A percentile compares a stretch with the other conserved stretches of the same genome.
These are phyloP conservation scores for Lippia alba DNA, from an alignment of 305 asterid genomes.

Conservation along the genomic window DNA sequence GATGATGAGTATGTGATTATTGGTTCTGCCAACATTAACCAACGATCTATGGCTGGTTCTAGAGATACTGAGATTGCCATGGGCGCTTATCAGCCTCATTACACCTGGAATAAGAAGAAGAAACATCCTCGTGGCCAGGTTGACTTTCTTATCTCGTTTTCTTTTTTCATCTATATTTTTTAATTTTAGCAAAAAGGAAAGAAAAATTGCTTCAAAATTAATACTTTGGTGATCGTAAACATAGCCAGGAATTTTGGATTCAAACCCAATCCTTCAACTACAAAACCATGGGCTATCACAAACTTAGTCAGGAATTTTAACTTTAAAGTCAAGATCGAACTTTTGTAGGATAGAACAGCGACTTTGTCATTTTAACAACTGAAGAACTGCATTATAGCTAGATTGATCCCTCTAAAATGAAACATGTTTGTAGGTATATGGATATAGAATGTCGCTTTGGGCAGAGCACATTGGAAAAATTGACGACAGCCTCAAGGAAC, in stretches of 20 bases:
- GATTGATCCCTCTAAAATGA: not conserved
- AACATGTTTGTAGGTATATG: slow-evolving; percentile 49
- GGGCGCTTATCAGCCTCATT: slow-evolving; percentile 72
- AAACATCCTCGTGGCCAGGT: slow-evolving; percentile 69
- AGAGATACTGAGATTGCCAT: slow-evolving; percentile 76
- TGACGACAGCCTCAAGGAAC: slow-evolving; percentile 46
- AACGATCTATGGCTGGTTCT: slow-evolving; percentile 72
- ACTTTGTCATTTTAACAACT: too few species aligned
- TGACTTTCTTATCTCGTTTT: not conserved
- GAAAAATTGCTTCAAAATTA: not conserved
- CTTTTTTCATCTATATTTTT: not conserved
- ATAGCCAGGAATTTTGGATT: not conserved
- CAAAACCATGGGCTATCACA: not conserved
- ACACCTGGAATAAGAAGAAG: slow-evolving; percentile 57
- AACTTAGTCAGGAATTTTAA: not conserved
- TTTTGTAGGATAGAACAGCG: too few species aligned
- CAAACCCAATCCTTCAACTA: too few species aligned
- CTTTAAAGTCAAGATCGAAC: too few species aligned
- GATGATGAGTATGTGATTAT: slow-evolving; percentile 67
- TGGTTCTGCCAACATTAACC: slow-evolving; percentile 75
- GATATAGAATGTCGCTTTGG: slow-evolving; percentile 74
- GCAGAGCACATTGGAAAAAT: slow-evolving; percentile 61
- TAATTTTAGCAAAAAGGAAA: not conserved
- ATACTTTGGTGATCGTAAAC: not conserved
- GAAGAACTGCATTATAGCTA: too few species aligned